phyloP scores from a whole-genome alignment of 495 filamentous ascomycete species.

The Pyrenopolyporus hunteri region DNA sequence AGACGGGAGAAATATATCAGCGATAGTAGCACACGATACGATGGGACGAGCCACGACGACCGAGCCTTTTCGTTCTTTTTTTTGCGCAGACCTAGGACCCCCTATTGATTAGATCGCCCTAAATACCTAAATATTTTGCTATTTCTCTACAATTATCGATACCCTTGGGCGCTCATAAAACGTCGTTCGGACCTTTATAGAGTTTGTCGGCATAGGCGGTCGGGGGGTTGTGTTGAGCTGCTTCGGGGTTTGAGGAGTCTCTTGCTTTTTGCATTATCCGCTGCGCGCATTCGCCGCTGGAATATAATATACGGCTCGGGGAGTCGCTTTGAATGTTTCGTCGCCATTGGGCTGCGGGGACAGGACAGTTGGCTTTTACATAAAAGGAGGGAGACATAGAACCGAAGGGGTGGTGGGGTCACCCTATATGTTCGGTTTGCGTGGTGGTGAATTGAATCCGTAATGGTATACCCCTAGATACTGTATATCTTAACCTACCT shows the following conservation, averaged over 20 bases:
- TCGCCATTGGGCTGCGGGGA: background rate
- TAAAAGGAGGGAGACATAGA: background rate
- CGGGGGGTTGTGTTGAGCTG: slow-evolving; percentile 3
- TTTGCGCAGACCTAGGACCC: slow-evolving; percentile 9
- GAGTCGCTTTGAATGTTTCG: background rate
- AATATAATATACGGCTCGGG: slow-evolving; percentile 10
- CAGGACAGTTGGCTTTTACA: slow-evolving; percentile 10
- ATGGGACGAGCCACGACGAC: slow-evolving; percentile 28
- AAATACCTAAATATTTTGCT: background rate
- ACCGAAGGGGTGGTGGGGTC: background rate
- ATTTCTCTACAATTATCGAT: slow-evolving; percentile 26
- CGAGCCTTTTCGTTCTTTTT: slow-evolving; percentile 5
- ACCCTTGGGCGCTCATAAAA: slow-evolving; percentile 24
- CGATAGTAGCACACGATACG: slow-evolving; percentile 12
- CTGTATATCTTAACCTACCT: slow-evolving; percentile 1
- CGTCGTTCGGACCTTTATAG: slow-evolving; percentile 5
- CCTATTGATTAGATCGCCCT: slow-evolving; percentile 4
- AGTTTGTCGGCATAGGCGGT: slow-evolving; percentile 8
- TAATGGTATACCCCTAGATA: slow-evolving; percentile 5
- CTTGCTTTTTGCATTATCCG: slow-evolving; percentile 10
- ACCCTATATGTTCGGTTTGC: background rate
- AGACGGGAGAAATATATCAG: background rate
- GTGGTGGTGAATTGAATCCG: slow-evolving; percentile 5
- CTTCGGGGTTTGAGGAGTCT: slow-evolving; percentile 18
- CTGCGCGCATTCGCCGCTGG: background rate